Percentiles rank a stretch among this genome's conserved stretches.
Conservation (phyloP, 2,329 filamentous ascomycete species). For the Biscogniauxia sp. region DNA sequence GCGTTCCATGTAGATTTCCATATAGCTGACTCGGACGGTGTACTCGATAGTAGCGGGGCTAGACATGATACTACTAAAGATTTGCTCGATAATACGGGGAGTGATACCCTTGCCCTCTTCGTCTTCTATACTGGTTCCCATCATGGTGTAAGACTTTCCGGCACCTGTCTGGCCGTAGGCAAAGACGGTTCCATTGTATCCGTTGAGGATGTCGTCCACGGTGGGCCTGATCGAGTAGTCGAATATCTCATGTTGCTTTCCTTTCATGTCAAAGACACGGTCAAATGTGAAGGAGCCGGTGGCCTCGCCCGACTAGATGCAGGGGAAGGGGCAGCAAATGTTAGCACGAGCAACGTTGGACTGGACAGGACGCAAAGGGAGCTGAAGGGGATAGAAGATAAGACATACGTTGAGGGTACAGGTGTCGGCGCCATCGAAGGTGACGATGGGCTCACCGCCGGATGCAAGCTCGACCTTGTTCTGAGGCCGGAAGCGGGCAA, state of each 20-base stretch:
- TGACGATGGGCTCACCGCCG: slow-evolving; percentile 88
- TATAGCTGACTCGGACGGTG: slow-evolving; percentile 97
- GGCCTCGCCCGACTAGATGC: slow-evolving; percentile 71
- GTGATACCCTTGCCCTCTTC: slow-evolving; percentile 88
- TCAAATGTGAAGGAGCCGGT: slow-evolving; percentile 92
- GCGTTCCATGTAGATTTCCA: slow-evolving; percentile 99
- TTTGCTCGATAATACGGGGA: slow-evolving; percentile 94
- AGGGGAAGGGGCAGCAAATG: slow-evolving; percentile 3
- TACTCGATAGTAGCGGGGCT: slow-evolving; percentile 95
- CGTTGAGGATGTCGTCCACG: slow-evolving; percentile 96
- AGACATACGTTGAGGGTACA: slow-evolving; percentile 75
- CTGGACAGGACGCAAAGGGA: not conserved
- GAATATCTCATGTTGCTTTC: slow-evolving; percentile 89
- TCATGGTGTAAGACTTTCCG: slow-evolving; percentile 99
- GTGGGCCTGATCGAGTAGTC: slow-evolving; percentile 96
- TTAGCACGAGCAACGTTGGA: slow-evolving; percentile 22
- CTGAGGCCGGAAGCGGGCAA: slow-evolving; percentile 95
- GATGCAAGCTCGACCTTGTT: slow-evolving; percentile 90
- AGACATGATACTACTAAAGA: slow-evolving; percentile 90
- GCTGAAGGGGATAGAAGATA: slow-evolving; percentile 1
- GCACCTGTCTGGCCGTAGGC: slow-evolving; percentile 98
- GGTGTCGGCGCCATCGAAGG: slow-evolving; percentile 85
- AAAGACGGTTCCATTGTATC: slow-evolving; percentile 98
- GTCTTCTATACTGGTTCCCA: slow-evolving; percentile 93
- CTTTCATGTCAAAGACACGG: slow-evolving; percentile 93